phyloP scores from a whole-genome alignment of 257 asterid species.

The Scutellaria galericulata region DNA sequence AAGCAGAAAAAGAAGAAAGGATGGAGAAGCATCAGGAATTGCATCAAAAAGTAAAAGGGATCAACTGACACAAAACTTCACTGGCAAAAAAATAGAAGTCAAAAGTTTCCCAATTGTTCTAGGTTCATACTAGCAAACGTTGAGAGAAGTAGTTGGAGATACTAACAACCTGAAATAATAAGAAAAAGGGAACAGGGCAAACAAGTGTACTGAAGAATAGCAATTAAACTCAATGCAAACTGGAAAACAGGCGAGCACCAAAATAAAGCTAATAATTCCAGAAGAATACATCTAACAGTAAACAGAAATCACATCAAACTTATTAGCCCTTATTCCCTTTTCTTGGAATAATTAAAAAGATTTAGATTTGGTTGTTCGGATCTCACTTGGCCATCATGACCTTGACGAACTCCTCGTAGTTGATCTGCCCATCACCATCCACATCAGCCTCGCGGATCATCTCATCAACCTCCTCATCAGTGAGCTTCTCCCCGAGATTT shows the following conservation, averaged over 20 bases:
- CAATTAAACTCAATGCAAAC: constrained; percentile 35
- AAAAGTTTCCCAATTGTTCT: constrained; percentile 24
- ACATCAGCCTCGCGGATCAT: constrained; percentile 93
- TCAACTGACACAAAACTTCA: constrained; percentile 19
- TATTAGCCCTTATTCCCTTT: constrained; percentile 40
- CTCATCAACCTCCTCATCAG: constrained; percentile 90
- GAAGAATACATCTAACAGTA: constrained; percentile 43
- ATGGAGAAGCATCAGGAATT: constrained; percentile 9
- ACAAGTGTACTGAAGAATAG: constrained; percentile 43
- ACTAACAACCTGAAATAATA: constrained; percentile 33
- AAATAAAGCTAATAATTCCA: constrained; percentile 35
- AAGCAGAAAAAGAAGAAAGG: too few relatives aligned
- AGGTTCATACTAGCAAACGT: constrained; percentile 32
- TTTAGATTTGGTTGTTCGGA: constrained; percentile 35
- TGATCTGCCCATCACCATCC: constrained; percentile 92
- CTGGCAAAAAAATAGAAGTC: not conserved
- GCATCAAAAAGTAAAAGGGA: constrained; percentile 4
- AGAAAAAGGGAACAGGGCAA: constrained; percentile 36
- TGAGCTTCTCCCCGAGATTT: constrained; percentile 87
- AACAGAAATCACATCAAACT: constrained; percentile 43
- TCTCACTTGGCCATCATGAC: constrained; percentile 94
- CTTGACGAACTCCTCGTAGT: constrained; percentile 89
- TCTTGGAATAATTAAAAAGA: constrained; percentile 29
- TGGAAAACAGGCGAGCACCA: constrained; percentile 33
- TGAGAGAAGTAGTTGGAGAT: constrained; percentile 29